Conservation (phyloP, 208 protist genomes). For the Leishmania braziliensis region DNA sequence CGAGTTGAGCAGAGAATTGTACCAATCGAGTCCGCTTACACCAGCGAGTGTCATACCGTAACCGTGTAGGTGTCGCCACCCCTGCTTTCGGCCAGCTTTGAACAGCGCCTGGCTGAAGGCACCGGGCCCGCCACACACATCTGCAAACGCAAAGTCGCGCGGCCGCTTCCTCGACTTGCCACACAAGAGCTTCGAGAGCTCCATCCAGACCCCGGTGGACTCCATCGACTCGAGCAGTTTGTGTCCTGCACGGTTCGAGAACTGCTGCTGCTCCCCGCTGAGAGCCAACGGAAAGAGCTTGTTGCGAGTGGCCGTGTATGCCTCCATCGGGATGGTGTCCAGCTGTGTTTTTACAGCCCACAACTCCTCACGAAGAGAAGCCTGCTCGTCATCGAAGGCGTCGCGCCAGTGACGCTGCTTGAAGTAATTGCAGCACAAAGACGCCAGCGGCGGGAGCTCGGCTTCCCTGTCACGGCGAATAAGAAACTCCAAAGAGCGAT, state of each 20-base stretch:
- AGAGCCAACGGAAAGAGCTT: slow-evolving; percentile 69
- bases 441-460: slow-evolving; percentile 37
- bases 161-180: slow-evolving; percentile 24
- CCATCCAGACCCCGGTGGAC: slow-evolving; percentile 44
- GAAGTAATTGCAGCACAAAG: slow-evolving; percentile 30
- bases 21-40: slow-evolving; percentile 82
- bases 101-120: slow-evolving; percentile 88
- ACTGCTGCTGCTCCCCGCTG: slow-evolving; percentile 37
- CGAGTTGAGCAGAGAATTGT: slow-evolving; percentile 52
- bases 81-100: slow-evolving; percentile 32
- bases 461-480: slow-evolving; percentile 39
- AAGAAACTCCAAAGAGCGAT: slow-evolving; percentile 77
- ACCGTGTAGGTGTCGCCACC: slow-evolving; percentile 51
- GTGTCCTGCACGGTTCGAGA: slow-evolving; percentile 89
- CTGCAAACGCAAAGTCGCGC: slow-evolving; percentile 66
- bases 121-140: slow-evolving; percentile 91
- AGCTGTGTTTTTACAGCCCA: slow-evolving; percentile 71
- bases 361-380: slow-evolving; percentile 39
- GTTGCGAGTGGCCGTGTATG: slow-evolving; percentile 62
- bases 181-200: slow-evolving; percentile 31
- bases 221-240: slow-evolving; percentile 92
- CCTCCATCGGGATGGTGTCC: slow-evolving; percentile 40
- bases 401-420: slow-evolving; percentile 65
- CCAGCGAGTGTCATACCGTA: slow-evolving; percentile 86
- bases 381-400: slow-evolving; percentile 70